Evolutionary conservation across 1,284 basidiomycete species (phyloP), one percentile per base, ranked within the genome.

Genomic region (Microbotryum violaceum): DNA sequence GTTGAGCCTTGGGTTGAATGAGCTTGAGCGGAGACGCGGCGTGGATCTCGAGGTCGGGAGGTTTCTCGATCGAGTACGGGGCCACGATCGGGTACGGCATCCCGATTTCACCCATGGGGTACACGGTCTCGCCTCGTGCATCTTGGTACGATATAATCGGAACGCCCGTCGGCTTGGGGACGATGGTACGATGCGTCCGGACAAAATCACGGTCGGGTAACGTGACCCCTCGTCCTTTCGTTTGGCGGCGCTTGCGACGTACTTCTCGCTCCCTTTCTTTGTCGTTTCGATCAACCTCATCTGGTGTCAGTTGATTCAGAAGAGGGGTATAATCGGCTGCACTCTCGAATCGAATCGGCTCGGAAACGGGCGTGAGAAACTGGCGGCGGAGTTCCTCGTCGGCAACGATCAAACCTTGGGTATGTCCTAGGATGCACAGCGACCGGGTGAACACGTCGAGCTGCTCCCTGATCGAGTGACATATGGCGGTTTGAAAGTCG

Each of bases 401-500:
- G 67, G 85, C 83, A 8, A 96, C 82, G 9, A 81, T 76, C 0
- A 85, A 82, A 12, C 89, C 89, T 66, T 91, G 88, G 0, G 87
- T 83, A 74, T 97, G 89, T 2, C 92, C 91, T 58, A 93, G 85
- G 54, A 97, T 82, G 79, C 90, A 89, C 4, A 98, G 82, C 0
- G 90, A 94, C 71, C 93, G 92, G 75, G 91, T 86, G 77, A 93
- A 91, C 2, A 87, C 84, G 61, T 91, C 85, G 16, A 92, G 84
- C 79, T 99, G 96, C 77, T 99, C 96, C 53, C 94, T 85, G 67
- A 99, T 97, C 42, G 87, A 87, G 75, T 98, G 94, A 0, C 91
- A 86, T 62, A 99, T 89, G 18, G 93, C 91, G 23, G 93, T 97
- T 90, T 82, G 86, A 80, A 96, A 97, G 77, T 99, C 94, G 47